Conservation (phyloP, 78 protist species). For the Reticulomyxa filosa region DNA sequence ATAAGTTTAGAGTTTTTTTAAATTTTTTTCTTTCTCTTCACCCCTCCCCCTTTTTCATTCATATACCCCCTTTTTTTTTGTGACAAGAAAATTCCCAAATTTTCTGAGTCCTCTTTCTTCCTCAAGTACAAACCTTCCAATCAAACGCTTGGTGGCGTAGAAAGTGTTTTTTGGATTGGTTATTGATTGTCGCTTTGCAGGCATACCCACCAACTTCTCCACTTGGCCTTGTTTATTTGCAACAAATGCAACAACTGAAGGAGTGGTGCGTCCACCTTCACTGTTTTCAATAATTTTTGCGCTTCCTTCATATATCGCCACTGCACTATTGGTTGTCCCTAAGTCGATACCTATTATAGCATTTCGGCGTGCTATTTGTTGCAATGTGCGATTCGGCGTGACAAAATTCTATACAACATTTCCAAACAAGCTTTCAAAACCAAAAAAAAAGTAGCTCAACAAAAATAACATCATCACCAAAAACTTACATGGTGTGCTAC, state of each 20-base stretch:
- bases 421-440: too few species aligned
- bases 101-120: constrained; percentile 37
- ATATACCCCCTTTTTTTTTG: neutral
- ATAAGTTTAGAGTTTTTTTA: constrained; percentile 25
- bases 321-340: constrained; percentile 99
- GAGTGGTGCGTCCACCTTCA: constrained; percentile 80
- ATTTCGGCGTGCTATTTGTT: too few species aligned
- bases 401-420: too few species aligned
- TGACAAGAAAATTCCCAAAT: too few species aligned
- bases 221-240: constrained; percentile 41
- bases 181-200: constrained; percentile 56
- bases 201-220: constrained; percentile 53
- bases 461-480: too few species aligned
- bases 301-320: constrained; percentile 74
- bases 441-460: too few species aligned
- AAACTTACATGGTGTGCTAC: too few species aligned
- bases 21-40: too few species aligned
- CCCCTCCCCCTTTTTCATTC: too few species aligned
- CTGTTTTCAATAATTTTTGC: constrained; percentile 61
- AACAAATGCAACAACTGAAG: constrained; percentile 79
- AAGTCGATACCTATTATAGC: constrained; percentile 92
- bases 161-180: constrained; percentile 63
- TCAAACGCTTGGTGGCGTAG: constrained; percentile 76
- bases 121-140: too few species aligned
- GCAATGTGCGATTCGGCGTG: too few species aligned